Conservation (phyloP, 2,329 filamentous ascomycete genomes). For the Botryosphaeria dothidea region DNA sequence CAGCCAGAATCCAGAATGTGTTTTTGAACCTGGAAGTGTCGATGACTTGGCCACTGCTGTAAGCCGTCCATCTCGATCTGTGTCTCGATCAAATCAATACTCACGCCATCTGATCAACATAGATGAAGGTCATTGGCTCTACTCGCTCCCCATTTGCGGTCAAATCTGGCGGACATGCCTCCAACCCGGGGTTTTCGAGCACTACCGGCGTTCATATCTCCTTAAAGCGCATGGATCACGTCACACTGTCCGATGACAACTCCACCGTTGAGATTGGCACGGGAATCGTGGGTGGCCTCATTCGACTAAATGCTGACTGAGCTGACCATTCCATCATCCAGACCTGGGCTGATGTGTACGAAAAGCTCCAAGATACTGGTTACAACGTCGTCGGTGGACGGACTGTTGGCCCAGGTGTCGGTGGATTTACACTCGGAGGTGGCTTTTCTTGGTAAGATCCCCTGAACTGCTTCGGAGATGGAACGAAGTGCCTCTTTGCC, state of each 20-base stretch:
- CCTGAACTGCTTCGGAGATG: background rate
- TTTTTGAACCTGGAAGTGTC: background rate
- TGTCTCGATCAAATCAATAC: background rate
- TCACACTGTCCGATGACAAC: background rate
- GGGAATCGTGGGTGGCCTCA: background rate
- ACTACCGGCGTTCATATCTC: conserved; percentile 1
- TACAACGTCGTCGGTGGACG: background rate
- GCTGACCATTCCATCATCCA: background rate
- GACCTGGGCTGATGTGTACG: conserved; percentile 1
- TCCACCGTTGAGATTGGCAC: background rate
- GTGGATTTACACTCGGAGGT: background rate
- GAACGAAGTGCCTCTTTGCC: background rate
- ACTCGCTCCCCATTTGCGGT: background rate
- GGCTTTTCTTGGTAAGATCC: conserved; percentile 1
- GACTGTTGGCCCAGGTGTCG: background rate
- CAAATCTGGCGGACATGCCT: background rate
- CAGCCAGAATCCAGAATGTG: background rate
- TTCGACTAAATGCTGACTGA: no score
- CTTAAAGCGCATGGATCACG: background rate
- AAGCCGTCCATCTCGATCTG: background rate
- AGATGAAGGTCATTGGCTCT: background rate
- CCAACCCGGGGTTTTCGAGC: background rate
- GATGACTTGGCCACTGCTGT: background rate
- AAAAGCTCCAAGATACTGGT: background rate
- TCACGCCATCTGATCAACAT: background rate